Evolutionary conservation across 2,329 filamentous ascomycete species (phyloP).

Genomic region (Colletotrichum tabaci): DNA sequence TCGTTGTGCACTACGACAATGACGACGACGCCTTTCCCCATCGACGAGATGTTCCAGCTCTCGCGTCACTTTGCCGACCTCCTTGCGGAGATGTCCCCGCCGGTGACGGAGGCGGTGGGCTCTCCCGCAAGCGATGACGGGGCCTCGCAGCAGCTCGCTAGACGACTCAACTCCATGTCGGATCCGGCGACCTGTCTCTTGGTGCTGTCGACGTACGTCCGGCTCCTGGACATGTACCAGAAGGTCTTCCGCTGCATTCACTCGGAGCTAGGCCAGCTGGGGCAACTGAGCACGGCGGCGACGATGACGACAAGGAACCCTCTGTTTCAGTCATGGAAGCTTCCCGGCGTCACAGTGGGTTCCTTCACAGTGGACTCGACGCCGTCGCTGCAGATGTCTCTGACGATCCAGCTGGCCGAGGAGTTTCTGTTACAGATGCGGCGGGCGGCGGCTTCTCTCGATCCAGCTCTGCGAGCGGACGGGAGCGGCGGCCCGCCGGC

Average conservation of each 20-base stretch:
- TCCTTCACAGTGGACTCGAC: conserved; percentile 58
- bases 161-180: conserved; percentile 40
- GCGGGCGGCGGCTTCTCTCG: conserved; percentile 50
- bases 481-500: background rate
- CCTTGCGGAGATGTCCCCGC: conserved; percentile 46
- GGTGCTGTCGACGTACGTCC: conserved; percentile 56
- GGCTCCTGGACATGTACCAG: conserved; percentile 59
- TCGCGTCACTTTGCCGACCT: conserved; percentile 55
- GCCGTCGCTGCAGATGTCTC: conserved; percentile 58
- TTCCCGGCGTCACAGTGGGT: conserved; percentile 59
- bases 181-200: conserved; percentile 57
- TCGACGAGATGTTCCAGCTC: conserved; percentile 59
- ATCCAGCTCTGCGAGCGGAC: conserved; percentile 44
- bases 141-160: conserved; percentile 20
- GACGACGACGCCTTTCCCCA: conserved; percentile 52
- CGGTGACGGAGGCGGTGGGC: conserved; percentile 30
- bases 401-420: conserved; percentile 59
- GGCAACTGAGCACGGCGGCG: conserved; percentile 18
- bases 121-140: conserved; percentile 34
- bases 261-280: conserved; percentile 49
- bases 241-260: conserved; percentile 55
- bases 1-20: conserved; percentile 20
- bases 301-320: too few species aligned
- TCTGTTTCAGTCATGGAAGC: conserved; percentile 55
- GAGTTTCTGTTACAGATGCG: conserved; percentile 57